A percentile compares a stretch with the other conserved stretches of the same genome.
phyloP scores from a whole-genome alignment of 2,329 filamentous ascomycete species.

The Aspergillus sp. region DNA sequence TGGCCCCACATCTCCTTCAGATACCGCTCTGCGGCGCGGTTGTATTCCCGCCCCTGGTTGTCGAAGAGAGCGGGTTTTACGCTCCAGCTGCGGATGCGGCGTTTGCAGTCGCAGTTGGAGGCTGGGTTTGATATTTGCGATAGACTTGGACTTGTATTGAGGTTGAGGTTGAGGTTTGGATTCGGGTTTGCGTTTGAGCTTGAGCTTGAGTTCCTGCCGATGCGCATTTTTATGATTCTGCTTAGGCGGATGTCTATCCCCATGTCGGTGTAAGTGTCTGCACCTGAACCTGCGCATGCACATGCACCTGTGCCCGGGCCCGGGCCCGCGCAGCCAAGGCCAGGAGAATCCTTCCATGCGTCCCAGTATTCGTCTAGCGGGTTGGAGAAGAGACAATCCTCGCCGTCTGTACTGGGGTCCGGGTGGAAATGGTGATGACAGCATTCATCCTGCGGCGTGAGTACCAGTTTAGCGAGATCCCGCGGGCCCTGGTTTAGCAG shows the following conservation, averaged over 20 bases:
- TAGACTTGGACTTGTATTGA: not conserved
- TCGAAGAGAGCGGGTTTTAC: constrained; percentile 30
- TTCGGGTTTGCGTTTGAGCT: not conserved
- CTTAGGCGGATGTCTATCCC: not conserved
- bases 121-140: not conserved
- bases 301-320: not conserved
- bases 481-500: constrained; percentile 26
- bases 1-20: constrained; percentile 30
- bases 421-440: constrained; percentile 19
- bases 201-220: not conserved
- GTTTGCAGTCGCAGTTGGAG: constrained; percentile 24
- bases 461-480: constrained; percentile 25
- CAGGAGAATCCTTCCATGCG: constrained; percentile 25
- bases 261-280: not conserved
- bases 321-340: constrained; percentile 14
- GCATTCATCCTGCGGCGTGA: constrained; percentile 26
- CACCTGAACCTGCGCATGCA: not conserved
- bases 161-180: not conserved
- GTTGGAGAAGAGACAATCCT: constrained; percentile 25
- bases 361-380: constrained; percentile 29
- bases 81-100: constrained; percentile 27
- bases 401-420: not conserved
- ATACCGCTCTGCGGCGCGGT: constrained; percentile 27
- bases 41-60: constrained; percentile 24
- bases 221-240: not conserved